phyloP scores from a whole-genome alignment of 257 asterid species.

The Capsicum rhomboideum region DNA sequence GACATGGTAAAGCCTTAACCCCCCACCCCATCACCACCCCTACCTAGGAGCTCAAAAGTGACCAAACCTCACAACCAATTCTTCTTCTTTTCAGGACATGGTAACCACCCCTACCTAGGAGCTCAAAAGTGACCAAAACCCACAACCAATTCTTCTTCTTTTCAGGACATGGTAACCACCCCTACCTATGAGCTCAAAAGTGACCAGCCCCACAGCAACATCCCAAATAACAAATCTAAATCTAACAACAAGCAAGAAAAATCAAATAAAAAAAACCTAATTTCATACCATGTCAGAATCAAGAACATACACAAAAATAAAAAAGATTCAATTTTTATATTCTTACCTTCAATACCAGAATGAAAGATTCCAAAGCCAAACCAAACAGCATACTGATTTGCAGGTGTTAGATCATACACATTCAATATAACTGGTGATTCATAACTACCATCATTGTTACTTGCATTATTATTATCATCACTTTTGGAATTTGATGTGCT shows the following conservation, averaged over 20 bases:
- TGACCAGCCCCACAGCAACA: neutral
- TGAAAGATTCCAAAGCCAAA: conserved; percentile 46
- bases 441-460: conserved; percentile 6
- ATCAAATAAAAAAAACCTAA: neutral
- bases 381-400: conserved; percentile 35
- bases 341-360: conserved; percentile 53
- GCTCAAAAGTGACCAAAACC: neutral
- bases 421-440: conserved; percentile 34
- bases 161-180: neutral
- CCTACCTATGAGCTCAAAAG: neutral
- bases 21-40: too few relatives aligned
- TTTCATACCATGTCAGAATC: neutral
- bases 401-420: conserved; percentile 43
- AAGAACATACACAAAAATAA: neutral
- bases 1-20: too few relatives aligned
- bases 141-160: neutral
- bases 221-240: neutral
- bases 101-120: neutral
- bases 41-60: too few relatives aligned
- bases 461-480: neutral
- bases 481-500: conserved; percentile 8
- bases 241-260: neutral
- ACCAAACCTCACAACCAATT: neutral
- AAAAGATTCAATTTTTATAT: too few relatives aligned
- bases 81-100: neutral